phyloP scores from a whole-genome alignment of 495 filamentous ascomycete genomes.

The Lentithecium fluviatile region DNA sequence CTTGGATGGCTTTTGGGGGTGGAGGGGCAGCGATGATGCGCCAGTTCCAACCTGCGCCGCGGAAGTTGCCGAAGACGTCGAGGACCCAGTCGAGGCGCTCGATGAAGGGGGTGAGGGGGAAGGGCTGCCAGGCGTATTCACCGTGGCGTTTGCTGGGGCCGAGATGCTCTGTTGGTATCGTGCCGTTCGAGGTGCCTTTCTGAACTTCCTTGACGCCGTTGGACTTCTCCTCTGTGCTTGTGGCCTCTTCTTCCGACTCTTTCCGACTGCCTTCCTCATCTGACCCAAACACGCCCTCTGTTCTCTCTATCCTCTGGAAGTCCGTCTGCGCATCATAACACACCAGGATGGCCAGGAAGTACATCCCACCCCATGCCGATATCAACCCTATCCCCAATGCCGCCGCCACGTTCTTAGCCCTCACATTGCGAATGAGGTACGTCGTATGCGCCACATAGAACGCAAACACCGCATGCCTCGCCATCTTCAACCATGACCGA shows the following conservation, averaged over 20 bases:
- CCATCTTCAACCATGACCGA: conserved; percentile 48
- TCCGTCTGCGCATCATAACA: conserved; percentile 65
- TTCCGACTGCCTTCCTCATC: conserved; percentile 32
- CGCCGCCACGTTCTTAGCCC: conserved; percentile 57
- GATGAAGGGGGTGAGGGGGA: conserved; percentile 56
- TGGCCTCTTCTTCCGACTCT: conserved; percentile 42
- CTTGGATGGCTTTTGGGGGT: conserved; percentile 53
- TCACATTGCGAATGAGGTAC: conserved; percentile 45
- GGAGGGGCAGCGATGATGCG: conserved; percentile 59
- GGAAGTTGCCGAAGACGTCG: conserved; percentile 66
- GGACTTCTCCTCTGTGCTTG: no score
- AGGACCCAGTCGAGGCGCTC: conserved; percentile 70
- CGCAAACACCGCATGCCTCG: conserved; percentile 56
- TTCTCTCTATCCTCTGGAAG: conserved; percentile 62
- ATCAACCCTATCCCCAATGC: conserved; percentile 69
- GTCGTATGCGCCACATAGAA: conserved; percentile 51
- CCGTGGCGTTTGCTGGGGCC: conserved; percentile 22
- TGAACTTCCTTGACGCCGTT: background rate
- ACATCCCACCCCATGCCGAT: conserved; percentile 64
- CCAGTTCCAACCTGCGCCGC: conserved; percentile 79
- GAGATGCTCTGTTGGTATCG: conserved; percentile 8
- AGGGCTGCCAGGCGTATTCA: conserved; percentile 64
- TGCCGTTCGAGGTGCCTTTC: background rate
- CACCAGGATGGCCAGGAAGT: conserved; percentile 60
- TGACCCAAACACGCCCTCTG: conserved; percentile 22